Evolutionary conservation across 2,329 filamentous ascomycete genomes (phyloP), one percentile per base, ranked within the genome.

Genomic region (Keithomyces neogunnii): DNA sequence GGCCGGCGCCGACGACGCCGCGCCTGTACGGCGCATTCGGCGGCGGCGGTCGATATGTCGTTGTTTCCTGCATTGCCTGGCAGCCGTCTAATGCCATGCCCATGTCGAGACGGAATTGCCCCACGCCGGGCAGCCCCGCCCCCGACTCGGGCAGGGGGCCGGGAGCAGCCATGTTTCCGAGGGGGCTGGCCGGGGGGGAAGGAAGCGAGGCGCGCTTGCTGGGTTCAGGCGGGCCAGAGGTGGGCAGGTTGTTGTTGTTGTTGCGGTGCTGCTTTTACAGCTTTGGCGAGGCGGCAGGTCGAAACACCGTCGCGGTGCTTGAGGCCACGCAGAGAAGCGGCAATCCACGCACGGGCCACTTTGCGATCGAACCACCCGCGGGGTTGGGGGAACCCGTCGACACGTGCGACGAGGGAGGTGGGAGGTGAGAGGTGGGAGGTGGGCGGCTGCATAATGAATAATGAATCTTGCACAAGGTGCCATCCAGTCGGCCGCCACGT

Each of bases 1-100:
- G 74, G 5, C 69, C 69, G 5, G 44, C 48, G 30, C 32, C 43
- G 7, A 8, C 28, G 30, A 32, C 47, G 33, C 38, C 35, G 6
- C 32, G 40, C 1, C 43, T 45, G 48, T 9, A n/a, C 33, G 6
- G 33, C n/a, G 11, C 31, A 13, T 42, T 39, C 42, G 26, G 30
- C 7, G 38, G n/a, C 28, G 38, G 35, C 31, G 3, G 40, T 13
- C 42, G 36, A 32, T 49, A 50, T 13, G n/a, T 19, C 19, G 19
- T 19, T 19, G 19, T 44, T 3, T 45, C 45, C 5, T 45, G 44
- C 3, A 45, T 32, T 13, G 32, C 45, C n/a, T 39, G 31, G 44
- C 45, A 48, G 11, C 40, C 51, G 4, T 53, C 45, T 10, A 45
- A 3, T n/a, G 32, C 48, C 9, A 49, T 39, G 32, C 51, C 51